Base-by-base conservation (phyloP, 164 flowering plant genomes). In the Saururus chinensis region DNA sequence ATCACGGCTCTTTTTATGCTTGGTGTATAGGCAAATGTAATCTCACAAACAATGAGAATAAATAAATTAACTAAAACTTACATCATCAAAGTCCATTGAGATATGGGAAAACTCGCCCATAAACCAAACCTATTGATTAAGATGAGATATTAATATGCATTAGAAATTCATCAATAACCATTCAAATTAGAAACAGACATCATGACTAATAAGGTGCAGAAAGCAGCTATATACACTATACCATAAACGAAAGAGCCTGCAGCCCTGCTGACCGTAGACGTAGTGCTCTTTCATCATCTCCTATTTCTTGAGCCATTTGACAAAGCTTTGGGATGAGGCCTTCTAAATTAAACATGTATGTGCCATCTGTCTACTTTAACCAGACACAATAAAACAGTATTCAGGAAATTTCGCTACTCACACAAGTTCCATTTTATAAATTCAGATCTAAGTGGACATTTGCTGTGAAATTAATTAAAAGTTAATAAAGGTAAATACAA, bases 271-370 rank as follows among this genome's bases (percentile, higher is more conserved):
- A 76, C 61, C 95, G 84, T 53, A 91, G 65, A 58, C 73, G 68
- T 14, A 81, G 73, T 61, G 80, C 81, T 75, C 87, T 77, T 56
- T 86, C 88, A 76, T 79, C 79, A 64, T 82, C 82, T 62, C 90
- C 95, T 23, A 75, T 68, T 72, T 86, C 95, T 79, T 82, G 83
- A 76, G 90, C 86, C 70, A 91, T 66, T 68, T 79, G 78, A 73
- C 92, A 91, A 57, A 91, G 87, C 68, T 86, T 88, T 1, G 90
- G 96, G 66, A 86, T 83, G 56, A 91, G 78, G 57, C 92, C 96
- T 76, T 91, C 98, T 68, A 91, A 72, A 82, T 82, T 88, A 83
- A 91, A 88, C 88, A 91, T 82, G 68, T 86, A 79, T 35, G 96
- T 80, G 70, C 88, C 66, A 70, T 91, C 96, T 64, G 57, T 70